phyloP scores from a whole-genome alignment of 805 yeast species.

The Candida odintsovae region DNA sequence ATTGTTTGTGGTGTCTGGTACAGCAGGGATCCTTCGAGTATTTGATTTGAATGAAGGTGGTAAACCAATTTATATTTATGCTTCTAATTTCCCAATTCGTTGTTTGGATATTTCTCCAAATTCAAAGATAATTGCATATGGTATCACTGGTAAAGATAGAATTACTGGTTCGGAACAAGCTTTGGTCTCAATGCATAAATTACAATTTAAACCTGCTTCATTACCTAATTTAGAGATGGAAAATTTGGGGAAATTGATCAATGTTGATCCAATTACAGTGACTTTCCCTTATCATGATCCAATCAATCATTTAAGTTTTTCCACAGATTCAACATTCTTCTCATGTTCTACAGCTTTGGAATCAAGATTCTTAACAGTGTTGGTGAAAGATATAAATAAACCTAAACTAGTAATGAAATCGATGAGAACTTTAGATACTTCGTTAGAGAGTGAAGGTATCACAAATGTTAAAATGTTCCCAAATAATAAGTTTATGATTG shows the following conservation, averaged over 20 bases:
- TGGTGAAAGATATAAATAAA: conserved; percentile 54
- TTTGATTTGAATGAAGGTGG: conserved; percentile 55
- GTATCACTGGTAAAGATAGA: conserved; percentile 76
- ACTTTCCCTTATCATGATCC: conserved; percentile 87
- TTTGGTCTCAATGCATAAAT: conserved; percentile 55
- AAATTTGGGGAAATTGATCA: conserved; percentile 14
- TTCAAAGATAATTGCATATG: conserved; percentile 66
- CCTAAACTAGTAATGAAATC: conserved; percentile 69
- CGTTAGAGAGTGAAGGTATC: conserved; percentile 82
- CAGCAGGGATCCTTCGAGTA: conserved; percentile 65
- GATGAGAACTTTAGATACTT: conserved; percentile 53
- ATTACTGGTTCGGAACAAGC: conserved; percentile 69
- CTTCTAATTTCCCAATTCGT: conserved; percentile 69
- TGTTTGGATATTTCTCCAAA: conserved; percentile 68
- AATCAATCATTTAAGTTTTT: conserved; percentile 65
- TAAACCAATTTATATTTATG: conserved; percentile 58
- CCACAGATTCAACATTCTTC: conserved; percentile 62
- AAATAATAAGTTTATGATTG: conserved; percentile 49
- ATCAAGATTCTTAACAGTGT: conserved; percentile 71
- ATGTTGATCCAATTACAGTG: conserved; percentile 59
- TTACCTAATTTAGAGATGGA: not conserved
- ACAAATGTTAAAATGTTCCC: conserved; percentile 76
- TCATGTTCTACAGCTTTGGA: conserved; percentile 68
- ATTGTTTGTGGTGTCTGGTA: conserved; percentile 60
- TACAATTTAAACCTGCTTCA: conserved; percentile 5